Base-by-base conservation (phyloP, 2,329 filamentous ascomycete species). In the Chalara sp. region DNA sequence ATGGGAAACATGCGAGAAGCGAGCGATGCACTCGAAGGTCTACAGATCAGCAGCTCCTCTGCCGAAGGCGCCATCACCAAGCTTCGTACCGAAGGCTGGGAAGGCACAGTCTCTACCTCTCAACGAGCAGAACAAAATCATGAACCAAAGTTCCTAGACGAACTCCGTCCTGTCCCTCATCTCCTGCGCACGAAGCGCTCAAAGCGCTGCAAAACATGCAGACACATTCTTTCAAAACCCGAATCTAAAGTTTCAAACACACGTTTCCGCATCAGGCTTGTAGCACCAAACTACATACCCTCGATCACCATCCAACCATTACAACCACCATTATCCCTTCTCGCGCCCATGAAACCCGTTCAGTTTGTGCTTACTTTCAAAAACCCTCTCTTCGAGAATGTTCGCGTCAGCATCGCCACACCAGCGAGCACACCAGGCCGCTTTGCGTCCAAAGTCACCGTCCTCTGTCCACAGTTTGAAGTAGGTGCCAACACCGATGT, bases 401-500 rank as follows among this genome's bases (percentile, higher is more conserved):
- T 99, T 58, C 86, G 86, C 53, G 85, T 99, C 51, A 92, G 86
- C 0, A 79, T 99, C 6, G 92, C 90, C 5, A 95, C 91, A 0
- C 89, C 92, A 0, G 80, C 84, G 29, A 78, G 78, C 7, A 95
- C 89, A 0, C 88, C 89, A 0, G 89, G 89, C 4, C 78, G 82
- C 6, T 87, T 91, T 61, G 76, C 80, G 1, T 87, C 85, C 50
- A 86, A 81, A 61, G 89, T 99, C 53, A 99, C 93, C 0, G 85
- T 99, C 11, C 76, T 99, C 1, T 99, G 92, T 63, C 93, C 93
- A 0, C 84, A 95, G 61, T 97, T 99, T 67, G 88, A 93, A 46
- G 85, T 99, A 43, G 92, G 91, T 56, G 89, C 92, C 52, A 96
- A 96, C 67, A 93, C 89, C n/a, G 87, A 91, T 61, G 81, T 95